Conservation (phyloP, 2,329 filamentous ascomycete species). For the Raffaelea ambrosiae region DNA sequence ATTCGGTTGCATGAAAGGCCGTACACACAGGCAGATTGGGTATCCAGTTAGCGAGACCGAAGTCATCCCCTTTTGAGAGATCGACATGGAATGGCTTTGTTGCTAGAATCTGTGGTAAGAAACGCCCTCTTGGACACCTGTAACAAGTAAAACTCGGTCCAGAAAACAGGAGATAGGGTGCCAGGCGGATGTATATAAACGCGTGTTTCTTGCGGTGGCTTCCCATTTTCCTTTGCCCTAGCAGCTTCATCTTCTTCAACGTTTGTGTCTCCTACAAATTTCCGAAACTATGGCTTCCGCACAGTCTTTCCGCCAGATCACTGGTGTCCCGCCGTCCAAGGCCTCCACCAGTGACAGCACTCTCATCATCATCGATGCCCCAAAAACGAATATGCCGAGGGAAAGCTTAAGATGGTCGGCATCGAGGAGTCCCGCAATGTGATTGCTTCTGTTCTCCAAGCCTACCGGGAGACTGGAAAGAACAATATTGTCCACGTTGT, state of each 20-base stretch:
- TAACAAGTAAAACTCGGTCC: no score
- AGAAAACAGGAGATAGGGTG: no score
- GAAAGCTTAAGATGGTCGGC: constrained; percentile 47
- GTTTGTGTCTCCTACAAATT: neutral
- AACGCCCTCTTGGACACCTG: no score
- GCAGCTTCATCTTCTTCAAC: neutral
- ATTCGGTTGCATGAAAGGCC: no score
- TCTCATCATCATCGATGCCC: constrained; percentile 61
- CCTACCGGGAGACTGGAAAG: constrained; percentile 44
- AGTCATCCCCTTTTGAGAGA: no score
- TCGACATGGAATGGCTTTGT: no score
- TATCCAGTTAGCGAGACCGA: no score
- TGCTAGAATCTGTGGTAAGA: no score
- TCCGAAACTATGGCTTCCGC: neutral
- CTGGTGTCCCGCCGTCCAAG: constrained; percentile 46
- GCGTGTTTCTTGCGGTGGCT: neutral
- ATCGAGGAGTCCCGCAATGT: constrained; percentile 43
- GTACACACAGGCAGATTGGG: no score
- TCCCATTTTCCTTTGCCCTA: neutral
- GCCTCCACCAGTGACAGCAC: constrained; percentile 50
- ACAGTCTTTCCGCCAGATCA: constrained; percentile 32
- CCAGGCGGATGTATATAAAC: neutral
- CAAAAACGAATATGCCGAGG: constrained; percentile 60
- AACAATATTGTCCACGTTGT: constrained; percentile 49
- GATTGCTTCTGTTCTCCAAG: constrained; percentile 48